Evolutionary conservation across 2,329 filamentous ascomycete species (phyloP), one percentile per base, ranked within the genome.

Genomic region (Calonectria montana): DNA sequence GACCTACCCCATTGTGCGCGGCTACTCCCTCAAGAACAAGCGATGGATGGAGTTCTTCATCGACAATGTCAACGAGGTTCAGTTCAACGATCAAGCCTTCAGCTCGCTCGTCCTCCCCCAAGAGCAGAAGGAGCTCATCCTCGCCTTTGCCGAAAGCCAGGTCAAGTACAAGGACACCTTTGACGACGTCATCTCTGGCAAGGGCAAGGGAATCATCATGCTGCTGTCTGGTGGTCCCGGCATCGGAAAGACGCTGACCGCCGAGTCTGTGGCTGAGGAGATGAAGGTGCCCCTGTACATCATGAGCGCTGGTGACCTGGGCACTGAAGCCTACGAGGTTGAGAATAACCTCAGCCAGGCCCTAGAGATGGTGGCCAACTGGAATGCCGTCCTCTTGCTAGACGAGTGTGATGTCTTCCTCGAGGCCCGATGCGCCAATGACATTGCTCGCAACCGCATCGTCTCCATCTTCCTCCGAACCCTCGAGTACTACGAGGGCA

Each of bases 281-380:
- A 85, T 86, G 72, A 81, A 82, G 53, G 84, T 85, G 45, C 89
- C 88, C 2, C 82, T 90, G 7, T 88, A 89, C 76, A 84, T 83
- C 27, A 83, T 90, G 61, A 85, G 84, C 72, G 92, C 92, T 0
- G 93, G 93, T 35, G 93, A 95, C 79, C 87, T 96, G 0, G 93
- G 94, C 31, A 91, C 91, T 1, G 89, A 92, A 66, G 88, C 91
- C 0, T 87, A 88, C 70, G 88, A 88, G 18, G 87, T 96, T 0
- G 94, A 94, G 81, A 84, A 84, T 13, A 91, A 91, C 75, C 87
- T 94, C 0, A 29, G 67, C 0, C 73, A 70, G 0, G 81, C 82
- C 65, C 75, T 96, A 72, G 91, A 94, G 79, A 91, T 96, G 72
- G 93, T 93, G 1, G 91, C 93, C 5, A 77, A 79, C 72, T 87